phyloP scores from a whole-genome alignment of 192 early-diverging fungal genomes.

The Linnemannia elongata region DNA sequence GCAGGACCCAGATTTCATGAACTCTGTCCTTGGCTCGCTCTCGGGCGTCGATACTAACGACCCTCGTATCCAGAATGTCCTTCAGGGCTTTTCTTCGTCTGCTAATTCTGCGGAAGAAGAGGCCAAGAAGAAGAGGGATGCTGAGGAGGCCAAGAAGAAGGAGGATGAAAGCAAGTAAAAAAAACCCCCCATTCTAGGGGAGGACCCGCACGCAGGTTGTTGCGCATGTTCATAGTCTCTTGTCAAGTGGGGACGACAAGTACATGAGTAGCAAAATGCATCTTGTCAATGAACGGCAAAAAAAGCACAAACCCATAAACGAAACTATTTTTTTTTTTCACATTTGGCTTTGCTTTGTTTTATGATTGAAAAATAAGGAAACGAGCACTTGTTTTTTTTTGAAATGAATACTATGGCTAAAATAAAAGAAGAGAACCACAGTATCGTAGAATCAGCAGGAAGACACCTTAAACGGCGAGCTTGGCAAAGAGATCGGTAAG shows the following conservation, averaged over 20 bases:
- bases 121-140: constrained; percentile 19
- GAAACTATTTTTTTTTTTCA: constrained; percentile 7
- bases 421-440: background rate
- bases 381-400: background rate
- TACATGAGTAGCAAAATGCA: background rate
- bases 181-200: background rate
- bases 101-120: constrained; percentile 35
- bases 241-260: background rate
- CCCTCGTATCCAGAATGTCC: constrained; percentile 80
- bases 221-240: no score
- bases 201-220: no score
- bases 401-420: background rate
- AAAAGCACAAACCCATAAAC: background rate
- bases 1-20: constrained; percentile 73
- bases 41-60: constrained; percentile 92
- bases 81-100: constrained; percentile 59
- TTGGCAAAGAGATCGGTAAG: constrained; percentile 58
- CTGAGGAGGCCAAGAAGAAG: constrained; percentile 19
- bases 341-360: background rate
- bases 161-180: constrained; percentile 43
- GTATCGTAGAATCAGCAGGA: background rate
- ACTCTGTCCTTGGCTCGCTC: constrained; percentile 81
- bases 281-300: background rate
- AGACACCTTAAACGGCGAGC: constrained; percentile 48
- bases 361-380: background rate